A percentile compares a stretch with the other conserved stretches of the same genome.
Conservation (phyloP, 176 grass and related monocot species). For the Aegilops tauschii region DNA sequence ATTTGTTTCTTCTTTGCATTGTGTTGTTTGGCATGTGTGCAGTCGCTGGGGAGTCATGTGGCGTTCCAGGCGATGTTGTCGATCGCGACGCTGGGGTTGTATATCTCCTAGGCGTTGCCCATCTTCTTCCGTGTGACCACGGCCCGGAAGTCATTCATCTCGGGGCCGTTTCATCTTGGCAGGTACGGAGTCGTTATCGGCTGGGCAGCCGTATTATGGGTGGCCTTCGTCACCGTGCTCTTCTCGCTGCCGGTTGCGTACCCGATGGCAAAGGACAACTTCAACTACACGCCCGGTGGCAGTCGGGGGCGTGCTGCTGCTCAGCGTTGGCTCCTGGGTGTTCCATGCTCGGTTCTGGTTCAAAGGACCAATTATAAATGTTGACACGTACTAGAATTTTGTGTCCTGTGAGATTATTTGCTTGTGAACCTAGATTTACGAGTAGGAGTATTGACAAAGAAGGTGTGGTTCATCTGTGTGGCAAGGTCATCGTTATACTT, state of each 20-base stretch:
- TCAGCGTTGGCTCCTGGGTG: conserved; percentile 37
- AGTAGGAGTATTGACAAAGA: not conserved
- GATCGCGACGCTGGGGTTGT: no score
- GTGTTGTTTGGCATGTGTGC: not conserved
- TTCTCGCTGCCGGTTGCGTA: conserved; percentile 82
- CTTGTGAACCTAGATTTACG: no score
- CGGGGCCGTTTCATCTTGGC: conserved; percentile 62
- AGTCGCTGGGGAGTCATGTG: conserved; percentile 5
- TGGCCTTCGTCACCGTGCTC: conserved; percentile 51
- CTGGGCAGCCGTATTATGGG: conserved; percentile 58
- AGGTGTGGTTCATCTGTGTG: no score
- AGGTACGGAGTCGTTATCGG: conserved; percentile 21
- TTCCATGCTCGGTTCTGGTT: conserved; percentile 65
- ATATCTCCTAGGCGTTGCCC: no score
- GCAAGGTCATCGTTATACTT: no score
- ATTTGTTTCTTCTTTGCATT: no score
- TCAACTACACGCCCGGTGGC: conserved; percentile 69
- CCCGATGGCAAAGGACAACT: conserved; percentile 38
- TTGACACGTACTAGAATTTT: not conserved
- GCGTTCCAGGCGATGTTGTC: no score
- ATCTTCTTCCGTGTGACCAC: no score
- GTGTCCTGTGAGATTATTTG: not conserved
- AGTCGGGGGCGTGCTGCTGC: conserved; percentile 56
- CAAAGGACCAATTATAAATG: conserved; percentile 43
- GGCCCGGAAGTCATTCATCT: not conserved